Percentiles rank a stretch among this genome's conserved stretches.
Conservation (phyloP, 352 stramenopile genomes). For the Phytophthora chlamydospora region DNA sequence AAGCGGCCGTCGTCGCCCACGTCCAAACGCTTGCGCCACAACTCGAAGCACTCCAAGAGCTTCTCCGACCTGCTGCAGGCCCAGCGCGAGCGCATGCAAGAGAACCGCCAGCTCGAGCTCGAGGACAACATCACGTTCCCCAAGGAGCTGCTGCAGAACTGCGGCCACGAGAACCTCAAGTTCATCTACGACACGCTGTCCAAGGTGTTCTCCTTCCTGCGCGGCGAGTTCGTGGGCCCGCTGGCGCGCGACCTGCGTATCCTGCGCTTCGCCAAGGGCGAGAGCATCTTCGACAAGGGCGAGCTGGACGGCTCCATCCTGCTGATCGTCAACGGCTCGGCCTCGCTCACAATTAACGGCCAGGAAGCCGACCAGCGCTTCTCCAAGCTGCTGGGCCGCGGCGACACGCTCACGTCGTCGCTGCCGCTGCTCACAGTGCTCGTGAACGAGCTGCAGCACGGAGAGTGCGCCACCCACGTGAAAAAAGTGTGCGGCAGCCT, state of each 20-base stretch:
- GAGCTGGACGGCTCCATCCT: conserved; percentile 79
- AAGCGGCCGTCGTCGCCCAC: conserved; percentile 64
- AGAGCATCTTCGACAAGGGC: conserved; percentile 64
- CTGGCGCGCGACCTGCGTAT: conserved; percentile 70
- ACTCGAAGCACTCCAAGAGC: conserved; percentile 67
- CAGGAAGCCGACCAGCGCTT: conserved; percentile 47
- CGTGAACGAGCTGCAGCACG: conserved; percentile 45
- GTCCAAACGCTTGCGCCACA: conserved; percentile 73
- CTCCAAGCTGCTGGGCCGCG: conserved; percentile 51
- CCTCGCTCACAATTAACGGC: conserved; percentile 63
- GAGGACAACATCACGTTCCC: conserved; percentile 77
- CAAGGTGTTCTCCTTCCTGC: conserved; percentile 83
- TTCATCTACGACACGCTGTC: conserved; percentile 81
- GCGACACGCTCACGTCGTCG: conserved; percentile 79
- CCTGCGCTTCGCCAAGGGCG: conserved; percentile 46
- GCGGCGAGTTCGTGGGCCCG: conserved; percentile 66
- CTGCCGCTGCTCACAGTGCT: conserved; percentile 68
- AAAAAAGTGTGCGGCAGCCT: conserved; percentile 65
- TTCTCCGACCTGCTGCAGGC: conserved; percentile 73
- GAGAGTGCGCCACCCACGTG: conserved; percentile 27
- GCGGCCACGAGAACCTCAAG: conserved; percentile 75
- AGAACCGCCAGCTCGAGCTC: conserved; percentile 64
- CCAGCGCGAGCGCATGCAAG: conserved; percentile 64
- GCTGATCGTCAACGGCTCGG: conserved; percentile 68
- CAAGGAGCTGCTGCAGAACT: conserved; percentile 60